phyloP scores from a whole-genome alignment of 805 yeast species.

The Monosporozyma aerobia region DNA sequence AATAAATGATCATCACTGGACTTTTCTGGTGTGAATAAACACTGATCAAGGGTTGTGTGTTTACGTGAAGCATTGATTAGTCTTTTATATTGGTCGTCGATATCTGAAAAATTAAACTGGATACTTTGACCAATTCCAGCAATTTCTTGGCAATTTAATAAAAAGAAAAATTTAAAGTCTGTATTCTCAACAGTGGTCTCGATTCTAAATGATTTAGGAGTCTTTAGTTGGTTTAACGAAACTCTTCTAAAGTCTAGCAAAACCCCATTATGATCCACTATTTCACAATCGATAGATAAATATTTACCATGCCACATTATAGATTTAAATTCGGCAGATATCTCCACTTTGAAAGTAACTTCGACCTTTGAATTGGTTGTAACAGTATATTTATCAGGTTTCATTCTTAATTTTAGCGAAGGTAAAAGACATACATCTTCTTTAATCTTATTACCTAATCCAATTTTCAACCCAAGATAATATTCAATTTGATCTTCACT shows the following conservation, averaged over 20 bases:
- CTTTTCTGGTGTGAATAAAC: background rate
- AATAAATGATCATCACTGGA: background rate
- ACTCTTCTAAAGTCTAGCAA: conserved; percentile 40
- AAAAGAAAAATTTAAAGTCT: conserved; percentile 23
- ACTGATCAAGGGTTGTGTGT: background rate
- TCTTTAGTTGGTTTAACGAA: conserved; percentile 17
- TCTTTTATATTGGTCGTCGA: conserved; percentile 3
- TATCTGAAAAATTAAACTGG: conserved; percentile 5
- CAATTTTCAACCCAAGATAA: conserved; percentile 34
- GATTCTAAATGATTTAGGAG: conserved; percentile 24
- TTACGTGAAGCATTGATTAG: background rate
- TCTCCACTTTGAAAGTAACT: conserved; percentile 16
- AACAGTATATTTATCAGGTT: conserved; percentile 9
- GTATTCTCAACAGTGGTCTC: conserved; percentile 12
- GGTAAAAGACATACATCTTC: conserved; percentile 33
- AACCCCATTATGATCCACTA: conserved; percentile 27
- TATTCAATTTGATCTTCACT: conserved; percentile 33
- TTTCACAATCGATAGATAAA: conserved; percentile 27
- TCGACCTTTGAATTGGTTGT: conserved; percentile 2
- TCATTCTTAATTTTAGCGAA: conserved; percentile 19
- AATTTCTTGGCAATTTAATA: conserved; percentile 34
- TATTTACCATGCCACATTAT: conserved; percentile 29
- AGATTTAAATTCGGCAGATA: conserved; percentile 14
- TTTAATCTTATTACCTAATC: conserved; percentile 33
- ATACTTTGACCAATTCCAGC: conserved; percentile 22